These are phyloP conservation scores for Cunninghamia lanceolata DNA, from an alignment of 75 land plant species.

Conservation along the genomic window DNA sequence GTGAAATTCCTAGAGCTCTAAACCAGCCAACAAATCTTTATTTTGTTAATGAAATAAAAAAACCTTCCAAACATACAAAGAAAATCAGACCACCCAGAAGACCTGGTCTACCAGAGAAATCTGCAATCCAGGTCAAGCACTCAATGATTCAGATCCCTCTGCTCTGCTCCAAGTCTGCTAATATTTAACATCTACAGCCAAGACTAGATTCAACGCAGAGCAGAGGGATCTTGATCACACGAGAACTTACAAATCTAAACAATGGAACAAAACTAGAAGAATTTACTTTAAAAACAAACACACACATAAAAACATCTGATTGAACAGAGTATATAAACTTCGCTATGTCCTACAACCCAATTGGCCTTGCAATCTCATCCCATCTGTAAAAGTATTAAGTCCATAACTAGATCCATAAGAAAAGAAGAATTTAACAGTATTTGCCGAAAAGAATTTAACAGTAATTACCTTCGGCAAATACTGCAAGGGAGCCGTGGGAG, in stretches of 20 bases:
- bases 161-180: too few species aligned
- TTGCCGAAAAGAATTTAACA: constrained; percentile 26
- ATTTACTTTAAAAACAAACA: not conserved
- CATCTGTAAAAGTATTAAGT: not conserved
- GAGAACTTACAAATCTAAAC: not conserved
- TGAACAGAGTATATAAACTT: not conserved
- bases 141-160: too few species aligned
- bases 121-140: not conserved
- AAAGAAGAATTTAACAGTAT: not conserved
- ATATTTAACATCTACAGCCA: too few species aligned
- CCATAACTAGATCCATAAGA: not conserved
- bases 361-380: not conserved
- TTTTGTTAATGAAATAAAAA: not conserved
- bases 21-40: not conserved
- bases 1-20: not conserved
- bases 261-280: not conserved
- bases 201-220: too few species aligned
- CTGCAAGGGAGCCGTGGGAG: constrained; percentile 52
- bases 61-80: not conserved
- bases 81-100: constrained; percentile 11
- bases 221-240: too few species aligned
- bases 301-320: not conserved
- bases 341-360: not conserved
- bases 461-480: constrained; percentile 47
- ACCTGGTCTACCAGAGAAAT: constrained; percentile 9